Evolutionary conservation across 352 stramenopile genomes (phyloP).

Genomic region (Sclerospora graminicola): DNA sequence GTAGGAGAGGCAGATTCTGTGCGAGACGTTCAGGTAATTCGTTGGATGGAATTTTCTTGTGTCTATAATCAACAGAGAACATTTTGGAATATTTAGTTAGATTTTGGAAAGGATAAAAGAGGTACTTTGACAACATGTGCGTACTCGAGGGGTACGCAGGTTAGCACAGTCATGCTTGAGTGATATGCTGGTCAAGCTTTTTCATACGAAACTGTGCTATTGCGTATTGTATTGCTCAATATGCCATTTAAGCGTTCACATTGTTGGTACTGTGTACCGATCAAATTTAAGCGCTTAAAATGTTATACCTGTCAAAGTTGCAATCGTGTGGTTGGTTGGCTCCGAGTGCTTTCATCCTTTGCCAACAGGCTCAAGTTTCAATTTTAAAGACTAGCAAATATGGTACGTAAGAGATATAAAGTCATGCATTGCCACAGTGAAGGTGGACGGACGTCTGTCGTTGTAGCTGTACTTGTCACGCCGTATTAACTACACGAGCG

Average conservation of each 20-base stretch:
- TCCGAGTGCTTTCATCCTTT: slow-evolving; percentile 14
- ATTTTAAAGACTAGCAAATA: slow-evolving; percentile 82
- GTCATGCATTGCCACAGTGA: neutral
- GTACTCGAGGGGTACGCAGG: slow-evolving; percentile 30
- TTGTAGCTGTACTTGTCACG: neutral
- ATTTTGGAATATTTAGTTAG: neutral
- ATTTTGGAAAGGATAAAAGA: neutral
- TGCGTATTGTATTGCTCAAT: too few species aligned
- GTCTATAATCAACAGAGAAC: slow-evolving; percentile 17
- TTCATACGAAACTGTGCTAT: too few species aligned
- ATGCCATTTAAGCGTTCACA: too few species aligned
- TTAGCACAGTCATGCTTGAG: slow-evolving; percentile 18
- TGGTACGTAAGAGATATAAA: slow-evolving; percentile 38
- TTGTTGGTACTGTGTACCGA: too few species aligned
- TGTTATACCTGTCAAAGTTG: neutral
- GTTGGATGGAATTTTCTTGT: slow-evolving; percentile 61
- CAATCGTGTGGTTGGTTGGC: slow-evolving; percentile 20
- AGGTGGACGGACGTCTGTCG: neutral
- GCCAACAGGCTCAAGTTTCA: slow-evolving; percentile 57
- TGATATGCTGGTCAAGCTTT: neutral
- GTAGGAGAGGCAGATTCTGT: slow-evolving; percentile 32
- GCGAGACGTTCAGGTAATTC: slow-evolving; percentile 37
- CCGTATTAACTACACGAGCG: too few species aligned
- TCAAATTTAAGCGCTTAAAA: slow-evolving; percentile 19
- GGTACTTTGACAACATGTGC: neutral